phyloP scores from a whole-genome alignment of 257 asterid genomes.

The Solanum peruvianum region DNA sequence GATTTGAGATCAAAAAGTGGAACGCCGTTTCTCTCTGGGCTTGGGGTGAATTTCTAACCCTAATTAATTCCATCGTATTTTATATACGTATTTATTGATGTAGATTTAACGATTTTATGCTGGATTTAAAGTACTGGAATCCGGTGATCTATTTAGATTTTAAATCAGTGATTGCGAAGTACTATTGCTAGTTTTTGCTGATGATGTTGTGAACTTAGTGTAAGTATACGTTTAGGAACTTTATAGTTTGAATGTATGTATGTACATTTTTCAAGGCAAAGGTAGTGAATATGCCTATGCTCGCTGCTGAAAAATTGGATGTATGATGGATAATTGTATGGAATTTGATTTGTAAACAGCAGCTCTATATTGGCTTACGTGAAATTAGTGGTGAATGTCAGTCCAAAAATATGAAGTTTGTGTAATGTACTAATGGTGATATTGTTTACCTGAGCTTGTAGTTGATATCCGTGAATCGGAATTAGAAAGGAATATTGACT shows the following conservation, averaged over 20 bases:
- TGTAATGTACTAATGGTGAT: not conserved
- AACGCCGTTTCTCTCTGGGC: conserved; percentile 93
- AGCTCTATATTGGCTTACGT: not conserved
- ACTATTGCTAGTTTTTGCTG: not conserved
- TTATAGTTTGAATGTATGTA: not conserved
- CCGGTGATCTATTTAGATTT: not conserved
- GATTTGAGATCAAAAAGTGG: conserved; percentile 90
- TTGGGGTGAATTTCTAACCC: conserved; percentile 48
- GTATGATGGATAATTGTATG: not conserved
- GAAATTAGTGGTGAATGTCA: not conserved
- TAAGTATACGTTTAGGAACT: not conserved
- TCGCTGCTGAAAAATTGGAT: not conserved
- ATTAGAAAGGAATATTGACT: not conserved
- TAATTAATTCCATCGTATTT: not conserved
- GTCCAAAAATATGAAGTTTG: not conserved
- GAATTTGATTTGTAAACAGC: not conserved
- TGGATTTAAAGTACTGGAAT: not conserved
- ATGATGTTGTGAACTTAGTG: not conserved
- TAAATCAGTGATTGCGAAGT: not conserved
- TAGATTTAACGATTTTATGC: not conserved
- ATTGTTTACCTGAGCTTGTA: not conserved
- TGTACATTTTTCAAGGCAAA: not conserved
- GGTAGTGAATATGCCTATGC: not conserved
- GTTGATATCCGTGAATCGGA: not conserved
- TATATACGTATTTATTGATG: not conserved